Base-by-base conservation (phyloP, 2,329 filamentous ascomycete species). In the Monilinia vaccinii-corymbosi region DNA sequence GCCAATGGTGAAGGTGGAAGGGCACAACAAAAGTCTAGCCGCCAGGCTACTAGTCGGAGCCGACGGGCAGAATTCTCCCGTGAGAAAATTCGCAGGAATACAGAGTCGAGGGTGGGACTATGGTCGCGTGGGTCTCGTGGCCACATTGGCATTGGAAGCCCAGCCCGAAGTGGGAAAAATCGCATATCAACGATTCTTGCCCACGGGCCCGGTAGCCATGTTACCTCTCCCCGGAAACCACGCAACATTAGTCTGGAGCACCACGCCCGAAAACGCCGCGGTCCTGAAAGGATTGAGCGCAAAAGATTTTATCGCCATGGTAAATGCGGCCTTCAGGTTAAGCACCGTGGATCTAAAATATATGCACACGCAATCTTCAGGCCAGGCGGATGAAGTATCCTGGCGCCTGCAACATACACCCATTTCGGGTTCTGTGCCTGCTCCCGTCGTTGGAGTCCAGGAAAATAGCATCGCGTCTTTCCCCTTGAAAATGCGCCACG, bases 121-220 rank as follows among this genome's bases (percentile, higher is more conserved):
- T 74, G 81, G 84, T 55, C 83, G 92, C 44, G 88, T 96, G 70
- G 94, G 94, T 18, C 83, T 99, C 3, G 94, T 99, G 21, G 94
- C 94, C 56, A 96, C 92, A 1, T 77, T 99, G 18, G 79, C 87
- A 66, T 79, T 97, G 25, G 83, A 88, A 58, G 81, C 80, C 40
- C 81, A 78, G 75, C 78, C 77, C 32, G 75, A 78, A 18, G 75
- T 77, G 52, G 56, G 48, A 7, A 91, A 89, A 71, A 91, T 87
- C 52, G 94, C 94, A 31, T 99, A 96, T 73, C 94, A 99, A 75
- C 85, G 94, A 58, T 99, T 99, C 76, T 79, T 99, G 16, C 94
- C 94, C 4, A 90, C 89, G 0, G 94, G 94, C 0, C 94, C 94
- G 0, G 84, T 97, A 56, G 94, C 94, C 21, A 85, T 97, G 76